Percentiles rank a stretch among this genome's conserved stretches.
Evolutionary conservation across 768 basidiomycete genomes (phyloP).

Genomic region (Rhizopogon salebrosus): DNA sequence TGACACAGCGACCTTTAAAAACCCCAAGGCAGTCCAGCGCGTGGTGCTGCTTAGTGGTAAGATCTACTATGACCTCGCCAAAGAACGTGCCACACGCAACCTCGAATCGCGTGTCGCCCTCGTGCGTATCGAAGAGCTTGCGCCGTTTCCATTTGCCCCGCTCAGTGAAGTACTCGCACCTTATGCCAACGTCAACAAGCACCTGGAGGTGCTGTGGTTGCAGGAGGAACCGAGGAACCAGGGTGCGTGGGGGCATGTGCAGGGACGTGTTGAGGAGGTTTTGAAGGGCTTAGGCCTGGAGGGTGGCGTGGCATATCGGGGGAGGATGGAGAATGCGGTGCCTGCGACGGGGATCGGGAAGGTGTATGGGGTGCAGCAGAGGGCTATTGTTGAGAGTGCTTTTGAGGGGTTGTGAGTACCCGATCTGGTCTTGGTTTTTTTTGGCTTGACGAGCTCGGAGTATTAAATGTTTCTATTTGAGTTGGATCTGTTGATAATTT

Average conservation of each 20-base stretch:
- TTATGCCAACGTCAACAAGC: slow-evolving; percentile 41
- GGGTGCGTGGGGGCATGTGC: slow-evolving; percentile 71
- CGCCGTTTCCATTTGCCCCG: slow-evolving; percentile 76
- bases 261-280: slow-evolving; percentile 47
- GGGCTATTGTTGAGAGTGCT: slow-evolving; percentile 49
- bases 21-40: slow-evolving; percentile 39
- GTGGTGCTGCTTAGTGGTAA: slow-evolving; percentile 81
- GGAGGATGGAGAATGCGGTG: slow-evolving; percentile 65
- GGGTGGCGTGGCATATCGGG: slow-evolving; percentile 47
- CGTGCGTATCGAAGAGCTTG: slow-evolving; percentile 78
- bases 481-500: no score
- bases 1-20: slow-evolving; percentile 34
- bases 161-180: slow-evolving; percentile 40
- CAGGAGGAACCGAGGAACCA: slow-evolving; percentile 92
- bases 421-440: neutral
- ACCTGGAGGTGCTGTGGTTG: slow-evolving; percentile 47
- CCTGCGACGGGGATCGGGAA: slow-evolving; percentile 75
- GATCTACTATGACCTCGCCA: slow-evolving; percentile 81
- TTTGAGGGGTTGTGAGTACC: slow-evolving; percentile 40
- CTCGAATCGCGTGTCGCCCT: slow-evolving; percentile 55
- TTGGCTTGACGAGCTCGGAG: no score
- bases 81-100: slow-evolving; percentile 50
- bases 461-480: no score
- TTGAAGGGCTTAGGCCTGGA: slow-evolving; percentile 34
- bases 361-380: slow-evolving; percentile 63